phyloP scores from a whole-genome alignment of 306 rosid genomes.

The Quercus engelmannii region DNA sequence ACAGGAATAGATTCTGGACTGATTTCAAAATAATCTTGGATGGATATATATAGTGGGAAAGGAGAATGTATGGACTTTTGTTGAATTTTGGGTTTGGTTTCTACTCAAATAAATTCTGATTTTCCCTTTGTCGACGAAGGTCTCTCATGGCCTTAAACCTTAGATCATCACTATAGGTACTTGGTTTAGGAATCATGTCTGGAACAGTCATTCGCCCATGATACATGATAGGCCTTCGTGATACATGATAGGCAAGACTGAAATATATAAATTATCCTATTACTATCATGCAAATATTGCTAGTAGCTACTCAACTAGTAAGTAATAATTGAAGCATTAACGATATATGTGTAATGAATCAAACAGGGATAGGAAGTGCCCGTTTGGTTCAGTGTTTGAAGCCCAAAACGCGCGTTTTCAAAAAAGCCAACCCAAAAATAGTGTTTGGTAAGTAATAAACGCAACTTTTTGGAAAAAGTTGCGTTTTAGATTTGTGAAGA shows the following conservation, averaged over 20 bases:
- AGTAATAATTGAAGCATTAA: not conserved
- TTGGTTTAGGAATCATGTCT: slow-evolving; percentile 40
- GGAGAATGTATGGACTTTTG: slow-evolving; percentile 25
- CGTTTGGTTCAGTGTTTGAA: no score
- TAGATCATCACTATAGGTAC: slow-evolving; percentile 34
- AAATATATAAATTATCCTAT: slow-evolving; percentile 5
- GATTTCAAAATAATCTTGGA: slow-evolving; percentile 23
- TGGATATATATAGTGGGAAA: slow-evolving; percentile 37
- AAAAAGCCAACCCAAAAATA: no score
- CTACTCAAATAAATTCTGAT: slow-evolving; percentile 33
- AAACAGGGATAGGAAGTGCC: not conserved
- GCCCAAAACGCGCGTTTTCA: no score
- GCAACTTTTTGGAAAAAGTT: no score
- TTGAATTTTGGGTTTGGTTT: slow-evolving; percentile 39
- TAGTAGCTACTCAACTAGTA: not conserved
- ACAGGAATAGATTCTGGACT: slow-evolving; percentile 20
- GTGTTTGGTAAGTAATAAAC: no score
- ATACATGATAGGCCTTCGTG: slow-evolving; percentile 69
- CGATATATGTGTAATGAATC: not conserved
- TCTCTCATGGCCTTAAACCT: no score
- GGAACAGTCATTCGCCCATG: slow-evolving; percentile 48
- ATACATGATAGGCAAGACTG: no score
- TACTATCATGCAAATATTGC: not conserved
- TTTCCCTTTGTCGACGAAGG: not conserved
- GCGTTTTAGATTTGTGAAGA: no score